Conservation (phyloP, 2,329 filamentous ascomycete genomes). For the Huntiella bhutanensis region DNA sequence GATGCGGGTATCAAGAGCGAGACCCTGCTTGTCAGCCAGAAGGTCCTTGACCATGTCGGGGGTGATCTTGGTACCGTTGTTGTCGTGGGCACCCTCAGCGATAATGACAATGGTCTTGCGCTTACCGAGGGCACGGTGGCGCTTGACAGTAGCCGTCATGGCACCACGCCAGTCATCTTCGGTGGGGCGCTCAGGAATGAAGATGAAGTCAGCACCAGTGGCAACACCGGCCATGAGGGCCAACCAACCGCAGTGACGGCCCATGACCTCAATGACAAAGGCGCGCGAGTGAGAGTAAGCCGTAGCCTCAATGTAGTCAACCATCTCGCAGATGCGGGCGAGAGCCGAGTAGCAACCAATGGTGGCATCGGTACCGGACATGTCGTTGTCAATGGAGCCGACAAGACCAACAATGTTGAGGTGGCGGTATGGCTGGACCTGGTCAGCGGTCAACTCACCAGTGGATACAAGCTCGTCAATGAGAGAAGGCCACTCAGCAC, state of each 20-base stretch:
- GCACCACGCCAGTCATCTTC: conserved; percentile 73
- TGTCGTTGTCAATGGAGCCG: conserved; percentile 95
- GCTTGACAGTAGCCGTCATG: conserved; percentile 61
- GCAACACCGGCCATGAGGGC: conserved; percentile 91
- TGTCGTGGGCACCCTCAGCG: conserved; percentile 82
- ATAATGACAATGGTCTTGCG: conserved; percentile 96
- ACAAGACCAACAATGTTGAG: conserved; percentile 94
- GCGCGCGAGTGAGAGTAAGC: conserved; percentile 86
- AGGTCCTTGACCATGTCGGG: conserved; percentile 70
- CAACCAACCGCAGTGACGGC: conserved; percentile 91
- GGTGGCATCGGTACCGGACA: conserved; percentile 90
- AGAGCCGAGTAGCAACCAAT: conserved; percentile 94
- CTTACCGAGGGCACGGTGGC: conserved; percentile 76
- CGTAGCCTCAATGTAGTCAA: conserved; percentile 93
- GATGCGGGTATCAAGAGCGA: conserved; percentile 78
- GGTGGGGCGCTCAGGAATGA: conserved; percentile 87
- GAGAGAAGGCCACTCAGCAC: conserved; percentile 77
- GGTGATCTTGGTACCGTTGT: conserved; percentile 64
- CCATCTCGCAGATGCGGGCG: conserved; percentile 79
- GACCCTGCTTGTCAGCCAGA: conserved; percentile 51
- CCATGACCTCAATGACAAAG: conserved; percentile 98
- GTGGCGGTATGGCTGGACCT: conserved; percentile 59
- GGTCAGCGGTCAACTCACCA: conserved; percentile 49
- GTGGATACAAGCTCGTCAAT: conserved; percentile 65
- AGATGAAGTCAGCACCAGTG: conserved; percentile 88